phyloP scores from a whole-genome alignment of 306 rosid genomes.

The Glycine latifolia region DNA sequence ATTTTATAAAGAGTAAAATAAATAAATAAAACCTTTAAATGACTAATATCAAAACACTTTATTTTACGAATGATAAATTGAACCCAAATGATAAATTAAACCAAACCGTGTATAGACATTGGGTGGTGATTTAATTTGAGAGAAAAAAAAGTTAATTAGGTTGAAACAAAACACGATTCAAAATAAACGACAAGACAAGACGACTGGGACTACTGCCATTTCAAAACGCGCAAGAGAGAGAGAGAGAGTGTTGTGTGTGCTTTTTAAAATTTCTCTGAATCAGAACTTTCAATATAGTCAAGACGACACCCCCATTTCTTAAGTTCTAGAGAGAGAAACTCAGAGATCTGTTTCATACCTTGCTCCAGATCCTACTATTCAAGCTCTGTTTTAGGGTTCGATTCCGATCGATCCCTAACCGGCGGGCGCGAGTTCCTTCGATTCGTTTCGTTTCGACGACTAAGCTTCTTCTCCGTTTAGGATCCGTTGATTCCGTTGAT shows the following conservation, averaged over 20 bases:
- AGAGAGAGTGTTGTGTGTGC: background rate
- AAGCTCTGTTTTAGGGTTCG: conserved; percentile 52
- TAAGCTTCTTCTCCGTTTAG: conserved; percentile 21
- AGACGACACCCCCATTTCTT: background rate
- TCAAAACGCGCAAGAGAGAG: conserved; percentile 44
- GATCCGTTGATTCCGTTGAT: conserved; percentile 59
- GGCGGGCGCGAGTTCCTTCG: background rate
- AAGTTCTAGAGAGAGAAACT: conserved; percentile 46
- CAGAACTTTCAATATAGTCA: conserved; percentile 8
- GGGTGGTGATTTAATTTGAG: conserved; percentile 18
- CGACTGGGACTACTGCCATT: conserved; percentile 40
- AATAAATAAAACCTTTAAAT: no score
- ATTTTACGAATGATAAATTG: background rate
- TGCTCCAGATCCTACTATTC: conserved; percentile 38
- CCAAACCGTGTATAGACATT: background rate
- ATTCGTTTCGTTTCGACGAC: conserved; percentile 5
- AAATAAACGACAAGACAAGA: conserved; percentile 41
- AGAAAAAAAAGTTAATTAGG: background rate
- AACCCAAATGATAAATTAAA: background rate
- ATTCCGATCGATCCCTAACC: conserved; percentile 52
- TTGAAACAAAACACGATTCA: conserved; percentile 47
- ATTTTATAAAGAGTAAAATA: no score
- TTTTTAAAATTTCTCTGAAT: conserved; percentile 48
- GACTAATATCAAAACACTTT: no score
- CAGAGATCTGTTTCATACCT: conserved; percentile 49